Conservation (phyloP, 805 yeast species). For the Monosporozyma solicola region DNA sequence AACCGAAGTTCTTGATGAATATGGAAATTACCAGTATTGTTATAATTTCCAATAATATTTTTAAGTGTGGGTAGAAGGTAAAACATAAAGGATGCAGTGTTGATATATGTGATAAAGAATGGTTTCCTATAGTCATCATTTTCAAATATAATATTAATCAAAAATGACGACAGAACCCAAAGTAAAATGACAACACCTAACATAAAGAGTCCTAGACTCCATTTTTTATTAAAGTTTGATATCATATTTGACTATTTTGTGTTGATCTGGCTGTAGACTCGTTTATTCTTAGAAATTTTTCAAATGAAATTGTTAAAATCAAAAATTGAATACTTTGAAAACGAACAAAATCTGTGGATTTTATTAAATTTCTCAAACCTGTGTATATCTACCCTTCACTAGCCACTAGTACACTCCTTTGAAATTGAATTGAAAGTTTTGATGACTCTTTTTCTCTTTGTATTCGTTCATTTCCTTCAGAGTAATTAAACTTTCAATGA, state of each 20-base stretch:
- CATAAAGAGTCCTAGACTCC: constrained; percentile 74
- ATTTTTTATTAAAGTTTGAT: constrained; percentile 25
- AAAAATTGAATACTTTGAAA: background rate
- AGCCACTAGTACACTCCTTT: background rate
- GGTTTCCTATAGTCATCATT: constrained; percentile 73
- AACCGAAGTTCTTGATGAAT: constrained; percentile 22
- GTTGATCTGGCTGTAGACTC: background rate
- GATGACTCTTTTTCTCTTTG: background rate
- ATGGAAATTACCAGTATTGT: constrained; percentile 22
- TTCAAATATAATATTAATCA: constrained; percentile 70
- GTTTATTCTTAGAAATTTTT: background rate
- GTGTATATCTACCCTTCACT: background rate
- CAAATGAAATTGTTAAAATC: background rate
- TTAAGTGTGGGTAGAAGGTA: constrained; percentile 57
- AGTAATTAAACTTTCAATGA: background rate
- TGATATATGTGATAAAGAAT: constrained; percentile 82
- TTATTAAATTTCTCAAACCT: background rate
- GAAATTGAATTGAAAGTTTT: background rate
- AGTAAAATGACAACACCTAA: constrained; percentile 67
- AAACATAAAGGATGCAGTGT: constrained; percentile 74
- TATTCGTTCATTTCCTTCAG: background rate
- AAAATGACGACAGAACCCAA: constrained; percentile 87
- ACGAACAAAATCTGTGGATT: background rate
- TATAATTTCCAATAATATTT: constrained; percentile 22
- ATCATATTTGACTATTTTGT: constrained; percentile 2